Conservation (phyloP, 176 grass and related monocot species). For the Oryza coarctata region DNA sequence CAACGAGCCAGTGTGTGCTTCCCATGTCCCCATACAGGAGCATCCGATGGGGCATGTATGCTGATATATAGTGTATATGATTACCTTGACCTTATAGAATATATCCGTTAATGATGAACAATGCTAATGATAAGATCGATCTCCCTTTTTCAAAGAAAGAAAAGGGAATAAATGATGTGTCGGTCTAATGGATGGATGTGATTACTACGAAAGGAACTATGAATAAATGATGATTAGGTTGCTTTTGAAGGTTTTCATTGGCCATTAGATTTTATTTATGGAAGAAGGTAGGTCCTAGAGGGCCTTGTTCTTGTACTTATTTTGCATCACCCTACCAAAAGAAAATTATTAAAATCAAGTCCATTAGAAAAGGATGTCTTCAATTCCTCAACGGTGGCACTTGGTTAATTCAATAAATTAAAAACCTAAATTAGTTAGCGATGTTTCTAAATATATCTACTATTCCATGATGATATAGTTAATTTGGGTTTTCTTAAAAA, state of each 20-base stretch:
- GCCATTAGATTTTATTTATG: neutral
- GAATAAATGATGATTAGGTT: neutral
- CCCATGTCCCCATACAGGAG: conserved; percentile 1
- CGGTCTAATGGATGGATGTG: neutral
- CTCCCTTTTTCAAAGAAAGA: neutral
- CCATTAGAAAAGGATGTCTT: neutral
- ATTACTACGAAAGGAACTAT: neutral
- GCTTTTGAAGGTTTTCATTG: neutral
- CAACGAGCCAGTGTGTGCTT: neutral
- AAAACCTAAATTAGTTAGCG: no score
- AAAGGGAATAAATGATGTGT: neutral
- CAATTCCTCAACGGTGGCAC: neutral
- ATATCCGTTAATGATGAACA: conserved; percentile 15
- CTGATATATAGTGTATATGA: neutral
- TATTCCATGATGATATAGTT: no score
- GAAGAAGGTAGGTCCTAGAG: neutral
- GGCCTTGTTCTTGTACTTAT: neutral
- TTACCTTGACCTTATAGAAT: neutral
- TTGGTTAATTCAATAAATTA: no score
- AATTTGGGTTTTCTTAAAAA: no score
- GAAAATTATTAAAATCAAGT: neutral
- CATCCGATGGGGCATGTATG: neutral
- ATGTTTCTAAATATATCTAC: no score
- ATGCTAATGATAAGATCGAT: neutral
- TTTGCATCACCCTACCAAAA: neutral